A percentile compares a stretch with the other conserved stretches of the same genome.
Evolutionary conservation across 139 green algal species (phyloP).

Genomic region (Eudorina sp.): DNA sequence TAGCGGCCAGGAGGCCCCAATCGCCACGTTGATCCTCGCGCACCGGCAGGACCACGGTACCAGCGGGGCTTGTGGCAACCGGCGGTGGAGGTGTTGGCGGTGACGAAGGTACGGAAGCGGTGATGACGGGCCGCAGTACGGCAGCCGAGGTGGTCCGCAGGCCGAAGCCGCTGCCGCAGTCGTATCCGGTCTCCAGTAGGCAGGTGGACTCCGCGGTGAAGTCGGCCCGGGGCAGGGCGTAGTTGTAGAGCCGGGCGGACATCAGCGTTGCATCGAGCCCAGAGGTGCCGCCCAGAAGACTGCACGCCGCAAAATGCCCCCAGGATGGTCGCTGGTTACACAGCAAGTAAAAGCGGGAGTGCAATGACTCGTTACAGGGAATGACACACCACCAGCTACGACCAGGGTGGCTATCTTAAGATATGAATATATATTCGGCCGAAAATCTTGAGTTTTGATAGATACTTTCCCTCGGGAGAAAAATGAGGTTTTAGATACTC

Average conservation of each 20-base stretch:
- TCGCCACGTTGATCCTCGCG: not conserved
- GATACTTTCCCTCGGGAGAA: no score
- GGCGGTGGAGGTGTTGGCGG: not conserved
- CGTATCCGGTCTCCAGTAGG: not conserved
- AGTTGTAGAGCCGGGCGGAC: constrained; percentile 54
- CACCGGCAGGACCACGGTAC: not conserved
- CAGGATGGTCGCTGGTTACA: no score
- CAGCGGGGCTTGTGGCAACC: not conserved
- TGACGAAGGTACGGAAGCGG: not conserved
- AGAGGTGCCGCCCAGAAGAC: constrained; percentile 5
- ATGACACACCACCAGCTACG: no score
- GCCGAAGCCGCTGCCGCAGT: constrained; percentile 41
- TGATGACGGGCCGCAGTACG: not conserved
- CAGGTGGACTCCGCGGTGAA: constrained; percentile 36
- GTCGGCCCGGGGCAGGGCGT: constrained; percentile 51
- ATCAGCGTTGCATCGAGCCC: not conserved
- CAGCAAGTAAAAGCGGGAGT: no score
- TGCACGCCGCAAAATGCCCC: not conserved
- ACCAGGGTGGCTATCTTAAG: no score
- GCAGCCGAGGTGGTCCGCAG: constrained; percentile 19
- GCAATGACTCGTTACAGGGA: no score
- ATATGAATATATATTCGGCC: no score
- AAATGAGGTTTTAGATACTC: no score
- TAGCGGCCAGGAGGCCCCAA: constrained; percentile 32
- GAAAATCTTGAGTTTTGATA: no score